A percentile compares a stretch with the other conserved stretches of the same genome.
Evolutionary conservation across 371 early-diverging fungal genomes (phyloP).

Genomic region (Batrachochytrium dendrobatidis): DNA sequence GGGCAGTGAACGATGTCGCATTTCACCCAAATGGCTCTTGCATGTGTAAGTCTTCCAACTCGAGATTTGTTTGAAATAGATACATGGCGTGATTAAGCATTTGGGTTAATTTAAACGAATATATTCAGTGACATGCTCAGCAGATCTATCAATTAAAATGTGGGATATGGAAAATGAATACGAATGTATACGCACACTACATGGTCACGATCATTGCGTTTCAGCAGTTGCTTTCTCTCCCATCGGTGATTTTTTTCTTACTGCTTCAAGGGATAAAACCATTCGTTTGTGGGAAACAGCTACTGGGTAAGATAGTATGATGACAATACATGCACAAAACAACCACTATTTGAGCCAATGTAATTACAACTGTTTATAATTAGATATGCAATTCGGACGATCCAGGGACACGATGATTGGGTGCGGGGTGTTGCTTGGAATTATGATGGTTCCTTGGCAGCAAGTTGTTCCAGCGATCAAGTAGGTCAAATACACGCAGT

Average conservation of each 20-base stretch:
- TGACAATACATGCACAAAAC: slow-evolving; percentile 3
- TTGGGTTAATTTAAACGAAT: too few species aligned
- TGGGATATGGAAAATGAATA: slow-evolving; percentile 86
- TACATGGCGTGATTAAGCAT: too few species aligned
- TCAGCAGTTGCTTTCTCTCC: slow-evolving; percentile 71
- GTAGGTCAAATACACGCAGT: slow-evolving; percentile 30
- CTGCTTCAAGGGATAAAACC: slow-evolving; percentile 82
- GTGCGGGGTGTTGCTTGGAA: slow-evolving; percentile 63
- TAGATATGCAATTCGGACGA: slow-evolving; percentile 74
- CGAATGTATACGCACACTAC: slow-evolving; percentile 73
- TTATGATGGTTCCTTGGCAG: slow-evolving; percentile 64
- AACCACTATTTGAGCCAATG: too few species aligned
- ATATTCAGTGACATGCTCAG: slow-evolving; percentile 82
- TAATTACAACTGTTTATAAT: too few species aligned
- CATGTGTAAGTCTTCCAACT: slow-evolving; percentile 51
- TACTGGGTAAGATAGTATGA: slow-evolving; percentile 49
- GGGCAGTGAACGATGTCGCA: slow-evolving; percentile 75
- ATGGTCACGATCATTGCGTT: slow-evolving; percentile 88
- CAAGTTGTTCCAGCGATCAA: slow-evolving; percentile 80
- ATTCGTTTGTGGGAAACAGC: slow-evolving; percentile 84
- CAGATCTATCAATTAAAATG: slow-evolving; percentile 80
- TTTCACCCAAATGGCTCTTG: slow-evolving; percentile 80
- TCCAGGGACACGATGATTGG: slow-evolving; percentile 80
- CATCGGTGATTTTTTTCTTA: slow-evolving; percentile 67
- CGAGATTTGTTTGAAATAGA: too few species aligned